Evolutionary conservation across 352 stramenopile genomes (phyloP), one percentile per base, ranked within the genome.

Genomic region (Globisporangium splendens): DNA sequence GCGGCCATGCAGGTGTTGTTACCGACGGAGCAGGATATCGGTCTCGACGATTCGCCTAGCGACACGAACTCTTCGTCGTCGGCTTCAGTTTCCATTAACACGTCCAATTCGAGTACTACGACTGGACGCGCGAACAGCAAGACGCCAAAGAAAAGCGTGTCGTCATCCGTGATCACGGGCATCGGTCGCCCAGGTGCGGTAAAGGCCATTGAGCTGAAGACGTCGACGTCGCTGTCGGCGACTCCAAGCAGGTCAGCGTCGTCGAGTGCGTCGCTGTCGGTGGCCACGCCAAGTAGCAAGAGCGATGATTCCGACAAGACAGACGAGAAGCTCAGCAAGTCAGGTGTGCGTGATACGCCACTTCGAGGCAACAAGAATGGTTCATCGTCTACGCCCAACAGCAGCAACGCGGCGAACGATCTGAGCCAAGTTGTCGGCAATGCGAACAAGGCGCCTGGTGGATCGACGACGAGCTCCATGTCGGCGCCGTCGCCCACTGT

Each of bases 141-240:
- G 61, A 91, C 81, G 0, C 81, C 83, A 1, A 86, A 88, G 47
- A 93, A 91, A 60, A 86, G 67, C 48, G 69, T 73, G 7, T 75
- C 75, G 18, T 56, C 77, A 15, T 79, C 72, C 1, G 58, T 87
- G 22, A 85, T 93, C 52, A 73, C 79, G 50, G 80, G 81, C 54
- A 94, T 91, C 56, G 81, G 85, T 20, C 80, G 83, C 18, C 76
- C 85, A 20, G 77, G 79, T 13, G 76, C 76, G 2, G 79, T 91
- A 8, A 93, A 93, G 60, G 75, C 84, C 3, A 79, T 91, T 47
- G 84, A 93, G 48, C 70, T 93, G 35, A 93, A 93, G 77, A 77
- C 73, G n/a, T 87, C 79, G 11, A 74, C 74, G 10, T 70, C 80
- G 3, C 50, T 75, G 20, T 73, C 70, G 13, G 71, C 64, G 4